Evolutionary conservation across 768 basidiomycete genomes (phyloP).

Genomic region (Hericium coralloides): DNA sequence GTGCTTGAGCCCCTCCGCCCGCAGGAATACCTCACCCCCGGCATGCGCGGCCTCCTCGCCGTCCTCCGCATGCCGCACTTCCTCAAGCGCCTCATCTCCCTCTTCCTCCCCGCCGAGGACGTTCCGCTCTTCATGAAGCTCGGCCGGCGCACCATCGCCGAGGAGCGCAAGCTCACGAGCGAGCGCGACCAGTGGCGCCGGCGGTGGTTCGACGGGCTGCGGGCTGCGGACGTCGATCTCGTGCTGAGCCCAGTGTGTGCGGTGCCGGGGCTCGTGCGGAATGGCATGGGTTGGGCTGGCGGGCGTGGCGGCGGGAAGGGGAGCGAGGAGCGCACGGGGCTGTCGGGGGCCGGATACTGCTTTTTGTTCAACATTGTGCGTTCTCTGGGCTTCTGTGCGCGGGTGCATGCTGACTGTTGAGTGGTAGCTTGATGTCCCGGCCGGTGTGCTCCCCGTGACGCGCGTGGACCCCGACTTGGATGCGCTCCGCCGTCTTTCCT

Average conservation of each 20-base stretch:
- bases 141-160: not conserved
- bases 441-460: constrained; percentile 37
- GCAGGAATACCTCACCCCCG: constrained; percentile 15
- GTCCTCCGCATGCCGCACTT: constrained; percentile 18
- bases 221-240: constrained; percentile 24
- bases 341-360: not conserved
- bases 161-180: constrained; percentile 18
- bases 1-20: not conserved
- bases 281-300: not conserved
- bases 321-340: not conserved
- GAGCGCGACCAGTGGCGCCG: constrained; percentile 13
- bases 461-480: constrained; percentile 28
- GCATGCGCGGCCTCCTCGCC: constrained; percentile 8
- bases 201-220: constrained; percentile 18
- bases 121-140: constrained; percentile 12
- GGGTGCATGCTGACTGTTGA: not conserved
- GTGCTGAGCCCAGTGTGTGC: constrained; percentile 18
- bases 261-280: not conserved
- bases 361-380: not conserved
- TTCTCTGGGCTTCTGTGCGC: constrained; percentile 14
- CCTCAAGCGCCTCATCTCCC: constrained; percentile 16
- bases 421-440: constrained; percentile 33
- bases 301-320: not conserved
- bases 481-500: constrained; percentile 9
- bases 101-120: constrained; percentile 18